These are phyloP conservation scores for Pontederia crassipes DNA, from an alignment of 176 grass and related monocot species.

Conservation along the genomic window DNA sequence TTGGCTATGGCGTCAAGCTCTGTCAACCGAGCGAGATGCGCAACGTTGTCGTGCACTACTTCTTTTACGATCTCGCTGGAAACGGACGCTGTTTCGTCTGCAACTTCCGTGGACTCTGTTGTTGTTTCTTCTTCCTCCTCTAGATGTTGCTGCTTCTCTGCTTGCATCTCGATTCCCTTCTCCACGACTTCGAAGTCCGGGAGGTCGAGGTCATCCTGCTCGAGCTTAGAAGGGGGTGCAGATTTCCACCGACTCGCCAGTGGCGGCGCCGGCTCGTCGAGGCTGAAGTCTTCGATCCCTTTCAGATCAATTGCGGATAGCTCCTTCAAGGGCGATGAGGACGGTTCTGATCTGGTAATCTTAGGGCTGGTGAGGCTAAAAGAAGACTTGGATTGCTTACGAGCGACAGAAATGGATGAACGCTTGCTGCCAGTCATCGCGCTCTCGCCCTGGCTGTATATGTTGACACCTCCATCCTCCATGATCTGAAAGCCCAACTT, in stretches of 20 bases:
- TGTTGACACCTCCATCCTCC: conserved; percentile 64
- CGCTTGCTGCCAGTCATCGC: conserved; percentile 5
- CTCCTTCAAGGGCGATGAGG: conserved; percentile 28
- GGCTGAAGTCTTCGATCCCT: conserved; percentile 84
- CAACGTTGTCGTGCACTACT: conserved; percentile 52
- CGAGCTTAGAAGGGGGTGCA: conserved; percentile 5
- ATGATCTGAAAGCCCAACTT: conserved; percentile 94
- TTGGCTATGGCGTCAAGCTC: conserved; percentile 88
- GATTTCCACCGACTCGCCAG: neutral
- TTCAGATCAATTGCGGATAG: conserved; percentile 34
- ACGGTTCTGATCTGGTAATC: conserved; percentile 27
- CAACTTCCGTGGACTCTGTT: conserved; percentile 3
- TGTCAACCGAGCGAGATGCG: conserved; percentile 42
- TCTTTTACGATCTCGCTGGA: conserved; percentile 81
- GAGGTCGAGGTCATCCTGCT: conserved; percentile 43
- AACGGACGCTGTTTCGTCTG: conserved; percentile 7
- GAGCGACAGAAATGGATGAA: conserved; percentile 31
- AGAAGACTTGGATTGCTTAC: conserved; percentile 72
- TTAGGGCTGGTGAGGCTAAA: conserved; percentile 83
- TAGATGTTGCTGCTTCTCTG: conserved; percentile 24
- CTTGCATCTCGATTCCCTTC: conserved; percentile 65
- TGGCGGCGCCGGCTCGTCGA: conserved; percentile 41
- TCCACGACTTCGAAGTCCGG: conserved; percentile 85
- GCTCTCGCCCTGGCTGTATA: conserved; percentile 38
- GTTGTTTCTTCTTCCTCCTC: conserved; percentile 7